Evolutionary conservation across 495 filamentous ascomycete genomes (phyloP).

Genomic region (Aspergillus affinis): DNA sequence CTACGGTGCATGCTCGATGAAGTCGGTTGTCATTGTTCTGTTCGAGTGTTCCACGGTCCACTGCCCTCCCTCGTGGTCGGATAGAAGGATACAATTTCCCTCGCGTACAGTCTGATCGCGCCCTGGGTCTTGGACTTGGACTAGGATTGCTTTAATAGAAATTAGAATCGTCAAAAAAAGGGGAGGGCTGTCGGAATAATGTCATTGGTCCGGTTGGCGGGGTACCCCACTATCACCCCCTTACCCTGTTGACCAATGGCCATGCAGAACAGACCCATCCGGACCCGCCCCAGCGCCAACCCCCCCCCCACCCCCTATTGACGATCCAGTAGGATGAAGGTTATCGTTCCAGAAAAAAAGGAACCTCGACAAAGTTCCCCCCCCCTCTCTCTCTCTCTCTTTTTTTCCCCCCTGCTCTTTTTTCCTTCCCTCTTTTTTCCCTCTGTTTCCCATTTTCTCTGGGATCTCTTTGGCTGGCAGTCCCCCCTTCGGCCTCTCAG

Average conservation of each 20-base stretch:
- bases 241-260: slow-evolving; percentile 8
- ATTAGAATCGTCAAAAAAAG: slow-evolving; percentile 14
- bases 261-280: neutral
- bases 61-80: too few relatives aligned
- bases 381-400: neutral
- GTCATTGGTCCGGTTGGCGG: slow-evolving; percentile 6
- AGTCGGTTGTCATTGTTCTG: too few relatives aligned
- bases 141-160: slow-evolving; percentile 9
- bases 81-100: too few relatives aligned
- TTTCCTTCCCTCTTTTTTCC: too few relatives aligned
- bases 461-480: too few relatives aligned
- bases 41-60: too few relatives aligned
- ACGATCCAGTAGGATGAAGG: slow-evolving; percentile 7
- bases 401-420: neutral
- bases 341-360: slow-evolving; percentile 15
- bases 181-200: slow-evolving; percentile 8
- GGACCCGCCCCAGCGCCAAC: too few relatives aligned
- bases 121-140: too few relatives aligned
- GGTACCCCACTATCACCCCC: slow-evolving; percentile 13
- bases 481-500: too few relatives aligned
- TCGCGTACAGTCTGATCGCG: too few relatives aligned
- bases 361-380: neutral
- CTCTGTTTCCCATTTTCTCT: too few relatives aligned
- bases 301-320: slow-evolving; percentile 8
- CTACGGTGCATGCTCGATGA: too few relatives aligned